phyloP scores from a whole-genome alignment of 768 basidiomycete genomes.

The Collybia sordida region DNA sequence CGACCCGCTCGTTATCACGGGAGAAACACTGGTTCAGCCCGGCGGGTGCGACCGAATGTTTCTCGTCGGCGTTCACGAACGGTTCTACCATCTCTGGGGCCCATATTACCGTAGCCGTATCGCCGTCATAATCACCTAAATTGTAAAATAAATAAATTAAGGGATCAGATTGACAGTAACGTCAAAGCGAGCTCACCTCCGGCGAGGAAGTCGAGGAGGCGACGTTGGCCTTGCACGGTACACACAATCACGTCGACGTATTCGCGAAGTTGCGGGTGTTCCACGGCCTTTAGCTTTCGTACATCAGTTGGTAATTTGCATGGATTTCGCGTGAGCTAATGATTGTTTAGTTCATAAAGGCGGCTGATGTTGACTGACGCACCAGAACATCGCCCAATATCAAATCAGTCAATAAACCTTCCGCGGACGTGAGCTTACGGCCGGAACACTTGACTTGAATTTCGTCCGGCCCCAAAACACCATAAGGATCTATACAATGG shows the following conservation, averaged over 20 bases:
- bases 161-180: background rate
- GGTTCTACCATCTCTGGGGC: conserved; percentile 50
- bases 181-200: conserved; percentile 43
- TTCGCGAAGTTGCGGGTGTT: conserved; percentile 43
- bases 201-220: conserved; percentile 61
- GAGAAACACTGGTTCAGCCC: conserved; percentile 41
- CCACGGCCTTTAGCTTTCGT: conserved; percentile 63
- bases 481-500: conserved; percentile 45
- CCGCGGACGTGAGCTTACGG: conserved; percentile 35
- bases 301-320: conserved; percentile 70
- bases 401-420: conserved; percentile 48
- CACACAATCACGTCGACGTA: conserved; percentile 60
- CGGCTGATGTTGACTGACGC: background rate
- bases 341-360: background rate
- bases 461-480: conserved; percentile 51
- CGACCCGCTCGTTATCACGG: conserved; percentile 40
- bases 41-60: conserved; percentile 49
- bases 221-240: conserved; percentile 49
- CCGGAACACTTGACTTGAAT: conserved; percentile 55
- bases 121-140: conserved; percentile 72
- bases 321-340: conserved; percentile 61
- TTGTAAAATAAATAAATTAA: background rate
- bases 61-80: conserved; percentile 54
- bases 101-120: conserved; percentile 59
- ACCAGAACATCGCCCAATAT: conserved; percentile 60